A percentile compares a stretch with the other conserved stretches of the same genome.
phyloP scores from a whole-genome alignment of 1,284 basidiomycete species.

The Singerocomus inundabilis region DNA sequence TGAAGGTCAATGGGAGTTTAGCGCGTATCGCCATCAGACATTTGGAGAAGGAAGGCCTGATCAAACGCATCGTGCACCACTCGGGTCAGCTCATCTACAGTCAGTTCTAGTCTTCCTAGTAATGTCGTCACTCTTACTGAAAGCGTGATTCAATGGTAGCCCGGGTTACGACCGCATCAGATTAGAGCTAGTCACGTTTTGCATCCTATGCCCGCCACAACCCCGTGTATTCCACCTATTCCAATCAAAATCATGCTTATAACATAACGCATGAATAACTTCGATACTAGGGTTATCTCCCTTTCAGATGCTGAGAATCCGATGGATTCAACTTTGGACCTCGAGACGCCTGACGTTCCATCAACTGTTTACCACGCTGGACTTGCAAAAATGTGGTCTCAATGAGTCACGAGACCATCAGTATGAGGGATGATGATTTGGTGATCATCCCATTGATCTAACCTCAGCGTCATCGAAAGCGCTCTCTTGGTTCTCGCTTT shows the following conservation, averaged over 20 bases:
- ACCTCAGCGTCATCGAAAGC: background rate
- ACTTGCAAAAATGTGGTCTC: background rate
- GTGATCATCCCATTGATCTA: background rate
- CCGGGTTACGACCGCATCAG: conserved; percentile 60
- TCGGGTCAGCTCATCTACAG: conserved; percentile 93
- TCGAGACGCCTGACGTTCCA: background rate
- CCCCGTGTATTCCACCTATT: conserved; percentile 47
- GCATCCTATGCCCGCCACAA: conserved; percentile 38
- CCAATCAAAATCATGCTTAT: conserved; percentile 31
- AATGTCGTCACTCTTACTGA: background rate
- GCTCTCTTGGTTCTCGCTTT: background rate
- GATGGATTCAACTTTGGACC: too few species aligned
- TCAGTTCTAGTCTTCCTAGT: conserved; percentile 41
- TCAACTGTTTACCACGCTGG: background rate
- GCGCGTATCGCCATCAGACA: conserved; percentile 93
- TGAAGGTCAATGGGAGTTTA: conserved; percentile 94
- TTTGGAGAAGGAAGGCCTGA: conserved; percentile 92
- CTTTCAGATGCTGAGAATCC: background rate
- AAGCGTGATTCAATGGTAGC: conserved; percentile 39
- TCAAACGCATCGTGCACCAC: conserved; percentile 98
- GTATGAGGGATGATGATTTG: background rate
- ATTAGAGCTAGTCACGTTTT: conserved; percentile 45
- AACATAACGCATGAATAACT: background rate
- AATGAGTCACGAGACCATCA: background rate
- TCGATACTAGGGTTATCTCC: background rate